Conservation (phyloP, 768 basidiomycete species). For the Suillus decipiens region DNA sequence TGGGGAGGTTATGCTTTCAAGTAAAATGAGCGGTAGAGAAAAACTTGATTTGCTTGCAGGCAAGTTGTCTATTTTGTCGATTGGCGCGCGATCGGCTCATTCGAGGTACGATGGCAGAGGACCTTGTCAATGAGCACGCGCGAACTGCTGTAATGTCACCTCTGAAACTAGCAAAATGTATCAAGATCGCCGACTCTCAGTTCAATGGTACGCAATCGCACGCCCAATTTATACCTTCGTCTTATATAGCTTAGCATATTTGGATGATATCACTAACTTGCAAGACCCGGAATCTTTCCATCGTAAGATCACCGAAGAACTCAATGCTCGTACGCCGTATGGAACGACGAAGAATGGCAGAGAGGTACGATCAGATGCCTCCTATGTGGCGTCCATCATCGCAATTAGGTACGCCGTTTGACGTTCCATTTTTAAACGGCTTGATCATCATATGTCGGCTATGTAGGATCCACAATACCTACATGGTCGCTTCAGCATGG, state of each 20-base stretch:
- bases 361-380: conserved; percentile 40
- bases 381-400: conserved; percentile 57
- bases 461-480: conserved; percentile 75
- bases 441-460: conserved; percentile 13
- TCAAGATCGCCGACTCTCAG: conserved; percentile 75
- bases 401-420: conserved; percentile 51
- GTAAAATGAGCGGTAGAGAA: conserved; percentile 71
- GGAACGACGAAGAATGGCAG: conserved; percentile 27
- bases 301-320: conserved; percentile 55
- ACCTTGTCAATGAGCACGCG: conserved; percentile 54
- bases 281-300: conserved; percentile 67
- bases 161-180: conserved; percentile 60
- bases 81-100: conserved; percentile 5
- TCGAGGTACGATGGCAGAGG: conserved; percentile 48
- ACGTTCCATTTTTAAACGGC: conserved; percentile 4
- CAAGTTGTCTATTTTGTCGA: conserved; percentile 30
- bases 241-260: conserved; percentile 46
- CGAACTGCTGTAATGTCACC: conserved; percentile 63
- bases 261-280: conserved; percentile 70
- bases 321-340: conserved; percentile 49
- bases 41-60: conserved; percentile 81
- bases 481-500: conserved; percentile 85
- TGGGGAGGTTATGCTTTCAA: conserved; percentile 61
- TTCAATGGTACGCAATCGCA: conserved; percentile 52
- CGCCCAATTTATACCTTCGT: background rate